phyloP scores from a whole-genome alignment of 2,329 filamentous ascomycete species.

The Mariannaea elegans region DNA sequence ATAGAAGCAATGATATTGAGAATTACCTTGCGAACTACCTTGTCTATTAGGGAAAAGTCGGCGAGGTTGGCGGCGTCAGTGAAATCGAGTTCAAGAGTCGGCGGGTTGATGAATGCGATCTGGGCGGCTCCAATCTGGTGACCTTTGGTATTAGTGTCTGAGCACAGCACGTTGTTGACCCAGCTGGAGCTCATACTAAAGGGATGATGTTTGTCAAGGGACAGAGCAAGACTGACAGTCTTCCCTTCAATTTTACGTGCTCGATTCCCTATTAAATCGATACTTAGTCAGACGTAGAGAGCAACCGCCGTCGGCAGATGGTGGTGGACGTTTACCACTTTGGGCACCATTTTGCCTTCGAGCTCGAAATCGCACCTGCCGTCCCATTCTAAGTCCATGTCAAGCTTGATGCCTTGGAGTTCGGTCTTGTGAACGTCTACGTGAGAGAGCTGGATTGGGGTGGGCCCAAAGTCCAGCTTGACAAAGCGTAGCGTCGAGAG shows the following conservation, averaged over 20 bases:
- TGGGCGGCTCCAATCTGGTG: constrained; percentile 38
- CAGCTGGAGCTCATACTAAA: constrained; percentile 24
- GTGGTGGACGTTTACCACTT: constrained; percentile 24
- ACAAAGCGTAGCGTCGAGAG: constrained; percentile 32
- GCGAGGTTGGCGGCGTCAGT: constrained; percentile 39
- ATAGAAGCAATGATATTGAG: constrained; percentile 36
- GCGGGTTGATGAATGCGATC: constrained; percentile 38
- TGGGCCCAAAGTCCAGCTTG: constrained; percentile 36
- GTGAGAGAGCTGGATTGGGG: constrained; percentile 31
- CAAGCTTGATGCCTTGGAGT: constrained; percentile 36
- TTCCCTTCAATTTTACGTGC: constrained; percentile 35
- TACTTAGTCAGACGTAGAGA: background rate
- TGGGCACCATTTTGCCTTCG: constrained; percentile 38
- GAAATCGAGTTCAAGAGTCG: constrained; percentile 36
- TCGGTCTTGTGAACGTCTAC: constrained; percentile 39
- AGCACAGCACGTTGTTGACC: background rate
- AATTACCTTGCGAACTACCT: constrained; percentile 36
- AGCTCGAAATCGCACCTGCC: constrained; percentile 38
- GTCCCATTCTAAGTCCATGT: constrained; percentile 38
- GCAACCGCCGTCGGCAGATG: background rate
- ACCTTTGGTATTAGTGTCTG: background rate
- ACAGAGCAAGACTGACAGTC: constrained; percentile 33
- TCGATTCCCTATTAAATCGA: constrained; percentile 31
- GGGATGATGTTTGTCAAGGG: constrained; percentile 37
- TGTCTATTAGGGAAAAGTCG: constrained; percentile 36